Evolutionary conservation across 2,329 filamentous ascomycete species (phyloP).

Genomic region (Diplocarpon mali): DNA sequence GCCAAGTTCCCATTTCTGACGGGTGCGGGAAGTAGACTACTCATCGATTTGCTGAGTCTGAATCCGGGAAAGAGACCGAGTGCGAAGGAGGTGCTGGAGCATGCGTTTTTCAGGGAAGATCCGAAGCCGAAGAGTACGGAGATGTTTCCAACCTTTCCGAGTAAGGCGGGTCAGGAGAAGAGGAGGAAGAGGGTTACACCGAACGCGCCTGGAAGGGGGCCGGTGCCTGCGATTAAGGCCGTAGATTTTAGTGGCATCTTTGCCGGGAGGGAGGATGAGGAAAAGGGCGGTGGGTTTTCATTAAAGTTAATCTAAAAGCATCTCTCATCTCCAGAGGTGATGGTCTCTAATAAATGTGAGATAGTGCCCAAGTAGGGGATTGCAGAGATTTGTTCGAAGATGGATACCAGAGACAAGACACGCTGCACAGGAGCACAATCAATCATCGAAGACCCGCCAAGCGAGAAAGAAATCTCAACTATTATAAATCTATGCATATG

Average conservation of each 20-base stretch:
- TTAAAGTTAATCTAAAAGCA: slow-evolving; percentile 43
- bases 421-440: no score
- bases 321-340: neutral
- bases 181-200: slow-evolving; percentile 63
- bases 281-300: slow-evolving; percentile 53
- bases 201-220: slow-evolving; percentile 70
- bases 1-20: slow-evolving; percentile 76
- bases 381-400: no score
- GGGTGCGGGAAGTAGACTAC: slow-evolving; percentile 56
- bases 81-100: slow-evolving; percentile 62
- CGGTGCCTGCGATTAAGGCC: slow-evolving; percentile 38
- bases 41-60: slow-evolving; percentile 60
- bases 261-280: slow-evolving; percentile 51
- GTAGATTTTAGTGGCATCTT: slow-evolving; percentile 65
- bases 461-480: no score
- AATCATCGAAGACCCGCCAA: no score
- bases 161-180: slow-evolving; percentile 85
- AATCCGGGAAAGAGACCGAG: slow-evolving; percentile 63
- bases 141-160: slow-evolving; percentile 95
- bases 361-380: neutral
- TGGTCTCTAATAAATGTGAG: neutral
- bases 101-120: slow-evolving; percentile 80
- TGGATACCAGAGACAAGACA: no score
- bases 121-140: slow-evolving; percentile 81
- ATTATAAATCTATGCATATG: neutral